phyloP scores from a whole-genome alignment of 2,329 filamentous ascomycete genomes.

The Xylaria digitata region DNA sequence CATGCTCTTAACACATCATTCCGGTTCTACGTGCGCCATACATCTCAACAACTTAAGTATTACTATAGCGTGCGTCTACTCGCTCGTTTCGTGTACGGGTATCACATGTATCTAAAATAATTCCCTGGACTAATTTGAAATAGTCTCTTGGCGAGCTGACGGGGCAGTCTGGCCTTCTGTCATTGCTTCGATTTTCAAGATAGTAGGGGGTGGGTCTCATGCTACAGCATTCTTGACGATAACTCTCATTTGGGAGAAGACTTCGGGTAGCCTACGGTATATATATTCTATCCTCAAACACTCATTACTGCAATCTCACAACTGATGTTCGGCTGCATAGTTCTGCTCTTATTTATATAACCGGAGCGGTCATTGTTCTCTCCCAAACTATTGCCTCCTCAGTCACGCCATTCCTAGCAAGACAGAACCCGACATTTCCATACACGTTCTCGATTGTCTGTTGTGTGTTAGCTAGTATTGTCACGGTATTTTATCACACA shows the following conservation, averaged over 20 bases:
- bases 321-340: constrained; percentile 5
- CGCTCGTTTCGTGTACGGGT: constrained; percentile 12
- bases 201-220: constrained; percentile 26
- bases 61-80: constrained; percentile 7
- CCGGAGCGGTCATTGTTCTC: constrained; percentile 17
- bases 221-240: constrained; percentile 22
- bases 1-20: background rate
- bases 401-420: constrained; percentile 12
- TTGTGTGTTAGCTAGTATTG: constrained; percentile 11
- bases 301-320: background rate
- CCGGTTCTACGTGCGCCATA: constrained; percentile 13
- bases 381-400: constrained; percentile 19
- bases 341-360: constrained; percentile 15
- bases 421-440: background rate
- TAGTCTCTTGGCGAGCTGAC: constrained; percentile 3
- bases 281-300: background rate
- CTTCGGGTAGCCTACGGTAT: constrained; percentile 16
- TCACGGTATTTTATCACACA: background rate
- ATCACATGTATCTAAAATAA: background rate
- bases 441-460: constrained; percentile 8
- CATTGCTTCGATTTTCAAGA: constrained; percentile 22
- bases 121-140: background rate
- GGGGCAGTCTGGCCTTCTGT: background rate
- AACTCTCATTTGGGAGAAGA: constrained; percentile 1
- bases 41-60: constrained; percentile 23